Percentiles rank a stretch among this genome's conserved stretches.
phyloP scores from a whole-genome alignment of 1,139 yeast species.

The Taphrina wiesneri region DNA sequence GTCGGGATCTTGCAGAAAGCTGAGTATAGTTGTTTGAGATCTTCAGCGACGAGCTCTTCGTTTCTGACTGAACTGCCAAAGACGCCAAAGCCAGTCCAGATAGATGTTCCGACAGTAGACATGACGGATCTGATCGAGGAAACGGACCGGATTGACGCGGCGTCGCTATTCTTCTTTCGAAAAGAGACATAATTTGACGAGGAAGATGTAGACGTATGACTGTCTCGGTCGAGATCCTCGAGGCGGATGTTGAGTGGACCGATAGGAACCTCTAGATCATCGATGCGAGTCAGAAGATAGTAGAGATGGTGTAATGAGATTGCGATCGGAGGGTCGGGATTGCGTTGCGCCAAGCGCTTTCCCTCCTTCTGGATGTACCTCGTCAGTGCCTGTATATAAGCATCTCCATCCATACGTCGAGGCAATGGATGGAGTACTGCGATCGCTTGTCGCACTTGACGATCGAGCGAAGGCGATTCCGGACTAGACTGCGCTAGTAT shows the following conservation, averaged over 20 bases:
- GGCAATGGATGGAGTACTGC: background rate
- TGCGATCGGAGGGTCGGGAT: slow-evolving; percentile 19
- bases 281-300: slow-evolving; percentile 60
- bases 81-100: slow-evolving; percentile 43
- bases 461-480: background rate
- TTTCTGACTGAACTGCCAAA: slow-evolving; percentile 12
- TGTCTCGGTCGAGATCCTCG: slow-evolving; percentile 55
- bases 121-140: slow-evolving; percentile 60
- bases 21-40: slow-evolving; percentile 61
- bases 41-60: slow-evolving; percentile 42
- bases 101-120: slow-evolving; percentile 50
- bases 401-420: slow-evolving; percentile 28
- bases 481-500: background rate
- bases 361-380: slow-evolving; percentile 21
- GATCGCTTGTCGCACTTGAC: background rate
- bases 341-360: slow-evolving; percentile 28
- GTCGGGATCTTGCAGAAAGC: slow-evolving; percentile 69
- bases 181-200: slow-evolving; percentile 49
- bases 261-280: slow-evolving; percentile 57
- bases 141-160: slow-evolving; percentile 63
- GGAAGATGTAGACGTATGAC: slow-evolving; percentile 42
- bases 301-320: slow-evolving; percentile 62
- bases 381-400: slow-evolving; percentile 24
- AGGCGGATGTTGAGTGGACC: slow-evolving; percentile 64
- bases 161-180: slow-evolving; percentile 58